Evolutionary conservation across 1,284 basidiomycete genomes (phyloP).

Genomic region (Ustilago trichophora): DNA sequence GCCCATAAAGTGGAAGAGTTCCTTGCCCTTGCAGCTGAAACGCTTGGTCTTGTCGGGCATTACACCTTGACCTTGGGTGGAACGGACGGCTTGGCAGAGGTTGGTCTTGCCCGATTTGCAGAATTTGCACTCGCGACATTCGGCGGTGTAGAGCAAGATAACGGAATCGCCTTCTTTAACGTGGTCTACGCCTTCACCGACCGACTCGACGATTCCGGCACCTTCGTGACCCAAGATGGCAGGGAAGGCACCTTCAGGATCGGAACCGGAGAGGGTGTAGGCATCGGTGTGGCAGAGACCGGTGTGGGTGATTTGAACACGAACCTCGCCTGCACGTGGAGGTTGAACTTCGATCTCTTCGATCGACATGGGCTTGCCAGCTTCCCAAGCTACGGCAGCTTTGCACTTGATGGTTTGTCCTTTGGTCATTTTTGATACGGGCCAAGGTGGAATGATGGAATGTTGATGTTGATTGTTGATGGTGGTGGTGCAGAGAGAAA

Average conservation of each 20-base stretch:
- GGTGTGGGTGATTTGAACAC: constrained; percentile 90
- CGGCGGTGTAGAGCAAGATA: constrained; percentile 73
- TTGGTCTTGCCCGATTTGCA: constrained; percentile 99
- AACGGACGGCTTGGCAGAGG: constrained; percentile 74
- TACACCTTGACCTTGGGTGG: constrained; percentile 92
- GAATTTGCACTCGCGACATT: constrained; percentile 71
- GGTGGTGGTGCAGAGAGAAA: too few relatives aligned
- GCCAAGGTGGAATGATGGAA: too few relatives aligned
- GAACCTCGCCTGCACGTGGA: constrained; percentile 87
- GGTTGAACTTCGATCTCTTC: constrained; percentile 94
- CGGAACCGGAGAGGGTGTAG: constrained; percentile 94
- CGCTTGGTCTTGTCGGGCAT: constrained; percentile 94
- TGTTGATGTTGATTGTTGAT: too few relatives aligned
- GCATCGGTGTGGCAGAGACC: constrained; percentile 98
- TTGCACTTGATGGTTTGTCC: constrained; percentile 64
- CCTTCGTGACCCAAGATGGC: constrained; percentile 77
- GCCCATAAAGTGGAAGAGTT: constrained; percentile 96
- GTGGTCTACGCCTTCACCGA: constrained; percentile 89
- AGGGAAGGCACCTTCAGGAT: constrained; percentile 95
- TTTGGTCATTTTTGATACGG: constrained; percentile 33
- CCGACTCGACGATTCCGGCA: constrained; percentile 77
- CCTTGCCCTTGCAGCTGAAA: constrained; percentile 88
- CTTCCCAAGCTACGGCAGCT: constrained; percentile 95
- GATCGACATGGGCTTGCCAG: constrained; percentile 85
- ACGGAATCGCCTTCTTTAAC: constrained; percentile 78